Percentiles rank a stretch among this genome's conserved stretches.
Conservation (phyloP, 192 early-diverging fungal species). For the Mortierella antarctica region DNA sequence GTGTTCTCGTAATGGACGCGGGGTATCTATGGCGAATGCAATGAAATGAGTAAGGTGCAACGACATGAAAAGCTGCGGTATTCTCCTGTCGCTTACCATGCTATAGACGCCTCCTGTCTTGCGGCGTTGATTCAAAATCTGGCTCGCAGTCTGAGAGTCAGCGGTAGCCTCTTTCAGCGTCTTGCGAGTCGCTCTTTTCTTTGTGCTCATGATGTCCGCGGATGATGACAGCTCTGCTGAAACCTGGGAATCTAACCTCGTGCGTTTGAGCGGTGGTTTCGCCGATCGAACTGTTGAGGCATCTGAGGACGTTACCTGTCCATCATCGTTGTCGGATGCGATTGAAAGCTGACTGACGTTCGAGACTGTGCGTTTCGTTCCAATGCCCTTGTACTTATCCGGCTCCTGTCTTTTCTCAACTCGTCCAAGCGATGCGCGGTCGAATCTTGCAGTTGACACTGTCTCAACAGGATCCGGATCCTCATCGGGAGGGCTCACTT, state of each 20-base stretch:
- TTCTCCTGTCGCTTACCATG: slow-evolving; percentile 14
- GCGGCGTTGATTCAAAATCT: slow-evolving; percentile 11
- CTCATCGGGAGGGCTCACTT: too few relatives aligned
- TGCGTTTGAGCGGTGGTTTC: slow-evolving; percentile 25
- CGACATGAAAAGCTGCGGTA: background rate
- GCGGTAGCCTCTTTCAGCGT: slow-evolving; percentile 13
- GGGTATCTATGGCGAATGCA: slow-evolving; percentile 20
- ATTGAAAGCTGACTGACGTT: slow-evolving; percentile 45
- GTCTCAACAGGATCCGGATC: too few relatives aligned
- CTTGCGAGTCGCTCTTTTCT: slow-evolving; percentile 12
- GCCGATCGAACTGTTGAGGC: background rate
- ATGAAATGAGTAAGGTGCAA: background rate
- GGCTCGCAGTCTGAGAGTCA: background rate
- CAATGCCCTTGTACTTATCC: slow-evolving; percentile 5
- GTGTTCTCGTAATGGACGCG: slow-evolving; percentile 32
- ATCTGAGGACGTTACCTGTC: background rate
- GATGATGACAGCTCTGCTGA: slow-evolving; percentile 1
- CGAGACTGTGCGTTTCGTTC: slow-evolving; percentile 29
- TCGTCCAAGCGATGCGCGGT: too few relatives aligned
- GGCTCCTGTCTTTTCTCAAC: background rate
- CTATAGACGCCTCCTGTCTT: slow-evolving; percentile 45
- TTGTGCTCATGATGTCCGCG: slow-evolving; percentile 21
- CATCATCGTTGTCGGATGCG: slow-evolving; percentile 26
- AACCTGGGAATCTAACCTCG: slow-evolving; percentile 20
- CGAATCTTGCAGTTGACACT: too few relatives aligned